phyloP scores from a whole-genome alignment of 2,329 filamentous ascomycete genomes.

The Pyricularia sp. region DNA sequence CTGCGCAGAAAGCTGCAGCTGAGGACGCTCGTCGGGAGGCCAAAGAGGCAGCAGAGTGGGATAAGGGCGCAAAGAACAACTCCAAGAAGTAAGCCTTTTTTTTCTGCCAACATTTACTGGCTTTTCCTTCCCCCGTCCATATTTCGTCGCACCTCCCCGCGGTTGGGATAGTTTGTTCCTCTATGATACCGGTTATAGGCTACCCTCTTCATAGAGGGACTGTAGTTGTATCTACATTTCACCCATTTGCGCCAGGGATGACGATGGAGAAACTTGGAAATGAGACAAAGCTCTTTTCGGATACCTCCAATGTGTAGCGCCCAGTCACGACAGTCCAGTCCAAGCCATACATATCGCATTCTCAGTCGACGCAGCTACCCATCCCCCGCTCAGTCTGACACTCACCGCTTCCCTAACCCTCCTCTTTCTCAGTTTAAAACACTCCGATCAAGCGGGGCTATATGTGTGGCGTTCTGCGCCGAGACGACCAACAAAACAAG shows the following conservation, averaged over 20 bases:
- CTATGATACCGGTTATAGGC: background rate
- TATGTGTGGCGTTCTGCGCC: background rate
- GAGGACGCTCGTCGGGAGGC: slow-evolving; percentile 53
- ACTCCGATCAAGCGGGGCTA: background rate
- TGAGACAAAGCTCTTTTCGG: background rate
- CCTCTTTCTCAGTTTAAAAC: background rate
- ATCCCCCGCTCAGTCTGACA: background rate
- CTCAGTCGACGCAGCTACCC: background rate
- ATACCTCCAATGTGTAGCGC: background rate
- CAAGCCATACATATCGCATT: background rate
- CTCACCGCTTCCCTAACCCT: background rate
- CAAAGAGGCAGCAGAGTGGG: slow-evolving; percentile 66
- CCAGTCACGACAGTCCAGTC: background rate
- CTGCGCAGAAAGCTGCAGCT: slow-evolving; percentile 63
- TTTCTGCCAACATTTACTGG: too few species aligned
- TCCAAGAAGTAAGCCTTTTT: slow-evolving; percentile 62
- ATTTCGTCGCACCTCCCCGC: background rate
- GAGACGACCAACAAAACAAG: background rate
- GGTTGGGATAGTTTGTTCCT: background rate
- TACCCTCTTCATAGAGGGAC: background rate
- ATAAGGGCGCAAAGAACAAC: slow-evolving; percentile 70
- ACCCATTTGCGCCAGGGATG: background rate
- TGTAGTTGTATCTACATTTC: background rate
- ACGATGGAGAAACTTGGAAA: background rate
- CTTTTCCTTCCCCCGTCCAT: background rate